phyloP scores from a whole-genome alignment of 805 yeast species.

The Saturnispora saitoi region DNA sequence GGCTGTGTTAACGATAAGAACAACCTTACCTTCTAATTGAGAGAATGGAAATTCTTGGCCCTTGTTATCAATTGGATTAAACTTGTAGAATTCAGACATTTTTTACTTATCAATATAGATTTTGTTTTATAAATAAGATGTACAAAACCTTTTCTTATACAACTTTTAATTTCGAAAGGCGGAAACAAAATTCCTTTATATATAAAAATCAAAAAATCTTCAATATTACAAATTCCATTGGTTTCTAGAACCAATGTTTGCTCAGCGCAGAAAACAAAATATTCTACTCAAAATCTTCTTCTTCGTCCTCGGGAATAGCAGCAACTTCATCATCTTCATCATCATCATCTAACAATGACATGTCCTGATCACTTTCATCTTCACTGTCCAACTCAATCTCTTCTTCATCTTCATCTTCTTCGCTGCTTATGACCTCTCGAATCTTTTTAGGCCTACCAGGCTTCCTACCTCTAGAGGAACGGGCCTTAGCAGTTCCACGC shows the following conservation, averaged over 20 bases:
- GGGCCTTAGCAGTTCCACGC: neutral
- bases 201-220: neutral
- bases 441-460: neutral
- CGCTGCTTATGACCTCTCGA: neutral
- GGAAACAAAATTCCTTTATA: neutral
- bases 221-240: neutral
- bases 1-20: slow-evolving; percentile 79
- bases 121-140: neutral
- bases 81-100: slow-evolving; percentile 59
- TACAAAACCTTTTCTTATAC: neutral
- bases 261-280: neutral
- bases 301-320: neutral
- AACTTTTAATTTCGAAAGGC: neutral
- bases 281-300: neutral
- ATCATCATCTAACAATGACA: slow-evolving; percentile 5
- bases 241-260: neutral
- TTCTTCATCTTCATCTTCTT: slow-evolving; percentile 7
- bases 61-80: slow-evolving; percentile 52
- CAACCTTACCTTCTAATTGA: slow-evolving; percentile 68
- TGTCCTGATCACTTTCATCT: slow-evolving; percentile 1
- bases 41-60: slow-evolving; percentile 52
- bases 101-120: neutral
- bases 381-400: slow-evolving; percentile 1
- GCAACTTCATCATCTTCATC: slow-evolving; percentile 6
- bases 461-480: neutral